Conservation (phyloP, 805 yeast genomes). For the Lipomyces yamadae region DNA sequence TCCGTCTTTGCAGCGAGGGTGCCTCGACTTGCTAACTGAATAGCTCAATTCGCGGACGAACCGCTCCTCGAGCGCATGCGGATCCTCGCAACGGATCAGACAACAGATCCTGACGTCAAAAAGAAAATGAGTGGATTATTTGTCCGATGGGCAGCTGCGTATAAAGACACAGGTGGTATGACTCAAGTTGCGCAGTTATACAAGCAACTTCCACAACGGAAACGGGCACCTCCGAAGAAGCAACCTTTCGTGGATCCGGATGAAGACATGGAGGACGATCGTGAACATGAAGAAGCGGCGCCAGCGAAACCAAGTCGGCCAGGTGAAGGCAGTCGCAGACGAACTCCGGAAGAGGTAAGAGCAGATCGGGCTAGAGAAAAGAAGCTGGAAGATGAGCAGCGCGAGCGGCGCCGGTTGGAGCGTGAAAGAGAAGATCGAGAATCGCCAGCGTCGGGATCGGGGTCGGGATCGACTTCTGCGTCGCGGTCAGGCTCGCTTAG, state of each 20-base stretch:
- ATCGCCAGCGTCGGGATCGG: neutral
- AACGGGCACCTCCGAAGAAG: slow-evolving; percentile 39
- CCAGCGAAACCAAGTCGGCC: slow-evolving; percentile 34
- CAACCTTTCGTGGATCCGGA: slow-evolving; percentile 34
- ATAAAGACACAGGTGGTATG: slow-evolving; percentile 56
- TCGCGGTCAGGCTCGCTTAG: slow-evolving; percentile 10
- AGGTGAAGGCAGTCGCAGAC: slow-evolving; percentile 8
- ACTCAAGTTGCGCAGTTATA: slow-evolving; percentile 55
- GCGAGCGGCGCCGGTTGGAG: slow-evolving; percentile 6
- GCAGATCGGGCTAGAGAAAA: slow-evolving; percentile 3
- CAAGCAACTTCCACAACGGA: slow-evolving; percentile 50
- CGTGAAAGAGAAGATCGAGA: slow-evolving; percentile 1
- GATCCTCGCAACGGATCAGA: slow-evolving; percentile 52
- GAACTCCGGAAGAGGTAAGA: slow-evolving; percentile 6
- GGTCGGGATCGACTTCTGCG: neutral
- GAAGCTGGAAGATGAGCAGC: slow-evolving; percentile 12
- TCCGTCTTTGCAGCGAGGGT: neutral
- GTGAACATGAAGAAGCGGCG: slow-evolving; percentile 22
- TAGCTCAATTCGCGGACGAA: slow-evolving; percentile 53
- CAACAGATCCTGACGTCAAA: slow-evolving; percentile 52
- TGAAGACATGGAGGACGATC: slow-evolving; percentile 34
- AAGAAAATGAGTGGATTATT: slow-evolving; percentile 58
- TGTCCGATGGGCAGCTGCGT: slow-evolving; percentile 68
- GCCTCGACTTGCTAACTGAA: neutral
- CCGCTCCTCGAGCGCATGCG: slow-evolving; percentile 68